Evolutionary conservation across 352 stramenopile genomes (phyloP).

Genomic region (Elongisporangium undulatum): DNA sequence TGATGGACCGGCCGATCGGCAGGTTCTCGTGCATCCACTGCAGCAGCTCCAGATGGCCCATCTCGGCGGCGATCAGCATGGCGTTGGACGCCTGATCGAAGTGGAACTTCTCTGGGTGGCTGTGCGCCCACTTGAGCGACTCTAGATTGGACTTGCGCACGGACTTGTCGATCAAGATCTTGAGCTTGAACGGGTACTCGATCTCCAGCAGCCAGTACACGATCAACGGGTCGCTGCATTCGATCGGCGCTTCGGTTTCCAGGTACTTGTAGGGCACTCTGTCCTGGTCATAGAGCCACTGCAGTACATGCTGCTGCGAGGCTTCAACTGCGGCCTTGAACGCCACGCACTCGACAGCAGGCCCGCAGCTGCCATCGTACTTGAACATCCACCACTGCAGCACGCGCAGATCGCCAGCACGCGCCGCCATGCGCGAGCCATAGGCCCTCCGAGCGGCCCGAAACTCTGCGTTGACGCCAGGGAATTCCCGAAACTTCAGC

Average conservation of each 20-base stretch:
- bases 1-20: not conserved
- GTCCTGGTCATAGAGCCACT: not conserved
- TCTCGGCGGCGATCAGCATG: slow-evolving; percentile 22
- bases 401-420: not conserved
- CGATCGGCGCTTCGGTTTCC: not conserved
- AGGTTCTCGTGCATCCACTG: slow-evolving; percentile 15
- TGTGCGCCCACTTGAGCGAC: not conserved
- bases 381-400: not conserved
- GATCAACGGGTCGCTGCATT: not conserved
- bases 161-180: not conserved
- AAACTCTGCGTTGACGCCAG: not conserved
- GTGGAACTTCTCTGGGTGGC: not conserved
- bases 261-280: not conserved
- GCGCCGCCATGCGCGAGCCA: not conserved
- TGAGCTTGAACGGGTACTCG: not conserved
- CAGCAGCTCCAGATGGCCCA: slow-evolving; percentile 24
- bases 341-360: not conserved
- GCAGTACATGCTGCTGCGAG: not conserved
- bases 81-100: slow-evolving; percentile 3
- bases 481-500: not conserved
- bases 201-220: not conserved
- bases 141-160: not conserved
- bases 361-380: not conserved
- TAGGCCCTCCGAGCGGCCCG: not conserved
- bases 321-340: not conserved